Percentiles rank a stretch among this genome's conserved stretches.
Conservation (phyloP, 2,329 filamentous ascomycete genomes). For the Fusarium nurragi region DNA sequence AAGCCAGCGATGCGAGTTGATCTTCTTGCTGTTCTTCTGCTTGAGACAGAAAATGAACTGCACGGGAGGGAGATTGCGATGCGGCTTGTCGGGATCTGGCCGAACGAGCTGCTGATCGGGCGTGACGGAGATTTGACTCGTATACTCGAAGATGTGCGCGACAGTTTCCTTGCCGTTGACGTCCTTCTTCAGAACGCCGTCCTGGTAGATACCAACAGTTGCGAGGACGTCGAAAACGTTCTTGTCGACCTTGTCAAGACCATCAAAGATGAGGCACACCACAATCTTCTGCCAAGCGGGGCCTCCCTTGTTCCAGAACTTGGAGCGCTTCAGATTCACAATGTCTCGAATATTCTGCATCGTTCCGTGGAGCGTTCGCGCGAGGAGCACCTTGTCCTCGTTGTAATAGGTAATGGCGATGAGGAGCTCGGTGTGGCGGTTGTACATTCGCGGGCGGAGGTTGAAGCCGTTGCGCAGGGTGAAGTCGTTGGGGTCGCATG, state of each 20-base stretch:
- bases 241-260: constrained; percentile 41
- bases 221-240: constrained; percentile 42
- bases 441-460: constrained; percentile 42
- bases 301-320: constrained; percentile 43
- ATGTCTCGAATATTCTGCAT: constrained; percentile 43
- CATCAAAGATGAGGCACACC: constrained; percentile 41
- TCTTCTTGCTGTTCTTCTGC: constrained; percentile 44
- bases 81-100: constrained; percentile 31
- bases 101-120: constrained; percentile 42
- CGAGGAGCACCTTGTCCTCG: constrained; percentile 42
- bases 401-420: constrained; percentile 44
- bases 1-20: constrained; percentile 43
- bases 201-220: constrained; percentile 40
- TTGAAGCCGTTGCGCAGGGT: constrained; percentile 41
- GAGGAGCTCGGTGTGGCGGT: constrained; percentile 40
- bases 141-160: constrained; percentile 42
- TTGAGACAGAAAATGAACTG: constrained; percentile 43
- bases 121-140: constrained; percentile 41
- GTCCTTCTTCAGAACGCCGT: constrained; percentile 41
- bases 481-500: constrained; percentile 42
- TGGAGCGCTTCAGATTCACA: constrained; percentile 40
- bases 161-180: constrained; percentile 42
- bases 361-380: constrained; percentile 37
- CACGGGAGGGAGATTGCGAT: constrained; percentile 37
- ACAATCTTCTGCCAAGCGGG: constrained; percentile 43